Evolutionary conservation across 164 flowering plant genomes (phyloP).

Genomic region (Chimonanthus salicifolius): DNA sequence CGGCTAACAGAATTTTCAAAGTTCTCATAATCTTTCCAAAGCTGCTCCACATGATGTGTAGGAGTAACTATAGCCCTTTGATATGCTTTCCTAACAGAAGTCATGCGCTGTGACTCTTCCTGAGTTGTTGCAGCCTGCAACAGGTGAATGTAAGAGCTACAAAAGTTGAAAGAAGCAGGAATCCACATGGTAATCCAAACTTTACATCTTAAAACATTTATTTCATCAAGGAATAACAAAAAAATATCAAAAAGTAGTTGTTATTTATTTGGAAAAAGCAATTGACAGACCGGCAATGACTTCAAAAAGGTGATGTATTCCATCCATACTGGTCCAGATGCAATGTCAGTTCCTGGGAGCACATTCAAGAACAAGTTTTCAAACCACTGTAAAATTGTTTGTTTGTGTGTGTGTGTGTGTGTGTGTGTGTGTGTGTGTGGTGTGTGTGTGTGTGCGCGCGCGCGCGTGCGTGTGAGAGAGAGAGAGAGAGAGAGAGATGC

Average conservation of each 20-base stretch:
- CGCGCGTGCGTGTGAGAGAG: neutral
- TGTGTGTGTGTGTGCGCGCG: no score
- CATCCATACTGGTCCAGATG: conserved; percentile 96
- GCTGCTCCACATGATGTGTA: conserved; percentile 89
- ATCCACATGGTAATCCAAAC: neutral
- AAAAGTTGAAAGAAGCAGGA: neutral
- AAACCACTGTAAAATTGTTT: neutral
- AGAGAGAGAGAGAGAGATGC: neutral
- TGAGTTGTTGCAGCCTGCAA: conserved; percentile 60
- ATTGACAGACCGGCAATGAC: conserved; percentile 61
- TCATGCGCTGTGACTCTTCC: conserved; percentile 89
- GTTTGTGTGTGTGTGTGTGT: neutral
- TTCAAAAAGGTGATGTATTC: conserved; percentile 85
- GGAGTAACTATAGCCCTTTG: conserved; percentile 93
- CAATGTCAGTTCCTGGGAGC: conserved; percentile 76
- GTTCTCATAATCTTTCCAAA: conserved; percentile 95
- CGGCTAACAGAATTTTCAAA: conserved; percentile 98
- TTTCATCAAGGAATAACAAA: neutral
- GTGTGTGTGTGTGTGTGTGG: no score
- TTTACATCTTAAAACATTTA: neutral
- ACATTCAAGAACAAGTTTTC: conserved; percentile 6
- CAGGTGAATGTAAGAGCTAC: conserved; percentile 1
- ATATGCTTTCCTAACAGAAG: conserved; percentile 71
- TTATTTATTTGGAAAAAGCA: neutral
- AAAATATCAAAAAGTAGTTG: neutral